Evolutionary conservation across 179 eudicot species (phyloP).

Genomic region (Nepenthes alata): DNA sequence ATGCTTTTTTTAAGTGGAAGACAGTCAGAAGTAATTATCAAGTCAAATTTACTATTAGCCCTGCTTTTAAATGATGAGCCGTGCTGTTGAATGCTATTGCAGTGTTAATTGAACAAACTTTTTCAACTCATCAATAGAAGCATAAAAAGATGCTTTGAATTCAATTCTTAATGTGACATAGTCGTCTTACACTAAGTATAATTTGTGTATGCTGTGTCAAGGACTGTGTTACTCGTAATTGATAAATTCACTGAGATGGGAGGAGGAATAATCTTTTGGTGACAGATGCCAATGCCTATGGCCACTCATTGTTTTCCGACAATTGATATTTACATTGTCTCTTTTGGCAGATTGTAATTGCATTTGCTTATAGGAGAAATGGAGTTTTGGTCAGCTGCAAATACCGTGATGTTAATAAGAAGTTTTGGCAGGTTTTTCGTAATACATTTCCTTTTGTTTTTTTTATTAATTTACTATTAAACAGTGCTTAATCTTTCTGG

Average conservation of each 20-base stretch:
- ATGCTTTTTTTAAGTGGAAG: too few relatives aligned
- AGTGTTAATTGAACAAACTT: too few relatives aligned
- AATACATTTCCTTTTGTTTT: neutral
- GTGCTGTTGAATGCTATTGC: too few relatives aligned
- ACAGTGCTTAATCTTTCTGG: neutral
- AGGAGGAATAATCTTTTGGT: neutral
- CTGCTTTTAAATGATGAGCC: too few relatives aligned
- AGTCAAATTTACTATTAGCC: too few relatives aligned
- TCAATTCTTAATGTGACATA: too few relatives aligned
- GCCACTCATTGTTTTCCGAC: neutral
- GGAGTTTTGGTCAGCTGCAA: constrained; percentile 74
- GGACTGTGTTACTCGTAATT: too few relatives aligned
- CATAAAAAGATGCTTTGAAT: too few relatives aligned
- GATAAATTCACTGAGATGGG: neutral
- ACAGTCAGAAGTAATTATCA: too few relatives aligned
- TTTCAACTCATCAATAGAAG: too few relatives aligned
- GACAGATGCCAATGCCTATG: neutral
- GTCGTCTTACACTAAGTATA: too few relatives aligned
- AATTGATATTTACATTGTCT: neutral
- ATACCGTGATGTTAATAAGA: constrained; percentile 58
- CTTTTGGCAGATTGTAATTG: constrained; percentile 55
- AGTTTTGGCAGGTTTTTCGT: constrained; percentile 76
- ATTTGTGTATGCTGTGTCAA: too few relatives aligned
- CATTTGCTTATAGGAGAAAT: constrained; percentile 62
- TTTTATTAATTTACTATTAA: neutral